Percentiles rank a stretch among this genome's conserved stretches.
Conservation (phyloP, 2,329 filamentous ascomycete genomes). For the Alternaria hordeiaustralica region DNA sequence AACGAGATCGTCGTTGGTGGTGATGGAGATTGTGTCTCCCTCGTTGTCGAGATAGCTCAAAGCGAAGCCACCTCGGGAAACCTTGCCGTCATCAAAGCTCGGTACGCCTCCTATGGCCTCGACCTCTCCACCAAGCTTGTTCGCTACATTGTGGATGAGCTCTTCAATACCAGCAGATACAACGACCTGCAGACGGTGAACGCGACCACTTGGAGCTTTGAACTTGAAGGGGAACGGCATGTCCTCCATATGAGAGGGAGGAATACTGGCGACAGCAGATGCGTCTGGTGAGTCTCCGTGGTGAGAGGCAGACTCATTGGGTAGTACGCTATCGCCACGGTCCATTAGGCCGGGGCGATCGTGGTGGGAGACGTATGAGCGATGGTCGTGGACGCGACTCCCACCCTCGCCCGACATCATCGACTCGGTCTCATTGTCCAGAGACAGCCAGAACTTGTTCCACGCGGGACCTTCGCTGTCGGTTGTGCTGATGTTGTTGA, state of each 20-base stretch:
- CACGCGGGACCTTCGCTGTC: constrained; percentile 95
- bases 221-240: constrained; percentile 97
- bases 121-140: constrained; percentile 84
- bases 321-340: constrained; percentile 82
- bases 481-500: constrained; percentile 87
- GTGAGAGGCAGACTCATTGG: constrained; percentile 94
- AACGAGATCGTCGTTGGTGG: constrained; percentile 88
- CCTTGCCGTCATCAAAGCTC: constrained; percentile 76
- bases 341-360: constrained; percentile 65
- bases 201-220: constrained; percentile 93
- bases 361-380: constrained; percentile 84
- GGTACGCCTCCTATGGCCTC: constrained; percentile 84
- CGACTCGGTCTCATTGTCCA: constrained; percentile 93
- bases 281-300: constrained; percentile 78
- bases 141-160: constrained; percentile 76
- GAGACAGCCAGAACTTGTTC: constrained; percentile 99
- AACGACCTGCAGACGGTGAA: constrained; percentile 87
- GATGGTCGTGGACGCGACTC: constrained; percentile 70
- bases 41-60: constrained; percentile 97
- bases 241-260: constrained; percentile 64
- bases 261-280: constrained; percentile 66
- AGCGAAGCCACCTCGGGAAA: constrained; percentile 81
- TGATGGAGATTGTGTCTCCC: constrained; percentile 95
- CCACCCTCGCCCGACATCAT: constrained; percentile 92
- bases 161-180: constrained; percentile 81